Base-by-base conservation (phyloP, 805 yeast species). In the Candida sithepensis region DNA sequence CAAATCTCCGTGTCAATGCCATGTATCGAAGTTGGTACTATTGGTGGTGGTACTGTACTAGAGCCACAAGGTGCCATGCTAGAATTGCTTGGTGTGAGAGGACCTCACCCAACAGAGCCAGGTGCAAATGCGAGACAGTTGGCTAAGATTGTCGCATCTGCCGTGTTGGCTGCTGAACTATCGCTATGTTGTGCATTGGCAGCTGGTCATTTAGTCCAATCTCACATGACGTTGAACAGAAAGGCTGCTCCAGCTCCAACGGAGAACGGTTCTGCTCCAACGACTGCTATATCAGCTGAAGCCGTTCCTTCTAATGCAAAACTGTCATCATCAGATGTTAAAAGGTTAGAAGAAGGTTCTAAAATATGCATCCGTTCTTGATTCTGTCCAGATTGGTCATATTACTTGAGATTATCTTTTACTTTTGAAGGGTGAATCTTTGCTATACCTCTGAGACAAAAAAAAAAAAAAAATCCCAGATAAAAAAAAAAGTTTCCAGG, bases 1-100 rank as follows among this genome's bases (percentile, higher is more conserved):
- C 85, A 81, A 57, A 85, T 94, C 36, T 88, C 97, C 1, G 99
- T 94, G n/a, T 88, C 98, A 3, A 94, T 94, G 99, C 99, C 99
- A 26, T 88, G 95, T 24, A 89, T 94, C 58, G 99, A 94, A 71
- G 99, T 94, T 40, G 99, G 99, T 55, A 94, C 99, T 2, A 90
- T 94, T 68, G 99, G 99, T 48, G 99, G 99, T 54, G 99, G 99
- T 64, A 94, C 99, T 3, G 88, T 94, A 54, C 78, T 94, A 60
- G 98, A 88, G 63, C 97, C 99, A 38, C 99, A 94, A 71, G 87
- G 91, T 43, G 88, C 98, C 20, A 89, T 94, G 96, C 75, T 94
- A 50, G 98, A 94, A 60, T 73, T 94, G 56, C 75, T 94, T 52
- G 97, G 98, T 34, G 96, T 94, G 41, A 82, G 87, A 58, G 99